Evolutionary conservation across 768 basidiomycete genomes (phyloP), one percentile per base, ranked within the genome.

Genomic region (Amanita rubescens): DNA sequence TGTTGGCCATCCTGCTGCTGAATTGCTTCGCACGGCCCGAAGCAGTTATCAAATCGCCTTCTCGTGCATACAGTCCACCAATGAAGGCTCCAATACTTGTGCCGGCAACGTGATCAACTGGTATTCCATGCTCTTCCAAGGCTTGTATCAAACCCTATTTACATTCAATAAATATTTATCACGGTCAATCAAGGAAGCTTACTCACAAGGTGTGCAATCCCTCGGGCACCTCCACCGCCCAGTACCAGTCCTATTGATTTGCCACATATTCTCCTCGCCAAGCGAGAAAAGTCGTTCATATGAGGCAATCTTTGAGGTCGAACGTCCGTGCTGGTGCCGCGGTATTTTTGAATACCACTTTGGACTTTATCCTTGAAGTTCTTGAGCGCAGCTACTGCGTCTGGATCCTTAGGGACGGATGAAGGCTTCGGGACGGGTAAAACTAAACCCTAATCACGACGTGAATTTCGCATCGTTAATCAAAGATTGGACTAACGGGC

Each of bases 181-280:
- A 39, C 3, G 53, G 41, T 55, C 46, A 20, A 44, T 24, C 9
- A 53, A 19, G 25, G 5, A 20, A 15, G 19, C 17, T 7, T 7
- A 63, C 65, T 47, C 59, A 74, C 69, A 48, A 75, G 61, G 67
- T 75, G 72, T 15, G 72, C 69, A 51, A 77, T 72, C 46, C 77
- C 96, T 38, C 96, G 79, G 14, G 94, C 96, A 15, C 96, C 96
- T n/a, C 96, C 96, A 5, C 96, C 96, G 17, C 96, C 96, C 1
- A 99, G 78, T 6, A 98, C 94, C 41, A 99, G 71, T 1, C 94
- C 96, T 55, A 98, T 88, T 7, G 90, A 91, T 61, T 85, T 90
- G 12, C 94, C 96, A 63, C 94, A 96, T 34, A 98, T 80, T 47
- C 94, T 72, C 53, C 96, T 74, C 1, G 96, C 96, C 35, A 99